Base-by-base conservation (phyloP, 331 rosid species). In the Prunus yedoensis region DNA sequence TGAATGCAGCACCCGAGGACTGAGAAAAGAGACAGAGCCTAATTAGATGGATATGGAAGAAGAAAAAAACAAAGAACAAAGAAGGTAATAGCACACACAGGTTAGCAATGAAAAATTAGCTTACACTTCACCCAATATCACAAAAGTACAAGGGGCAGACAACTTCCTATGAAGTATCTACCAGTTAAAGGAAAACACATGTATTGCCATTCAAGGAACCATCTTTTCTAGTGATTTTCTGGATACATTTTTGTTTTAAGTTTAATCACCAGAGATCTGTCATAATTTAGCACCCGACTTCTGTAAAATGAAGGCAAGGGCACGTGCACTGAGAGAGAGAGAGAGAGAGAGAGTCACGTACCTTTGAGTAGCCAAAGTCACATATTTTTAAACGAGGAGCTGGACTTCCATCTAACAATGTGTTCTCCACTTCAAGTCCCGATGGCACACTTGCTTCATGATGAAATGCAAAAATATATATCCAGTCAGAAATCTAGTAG, bases 301-400 rank as follows among this genome's bases (percentile, higher is more conserved):
- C 35, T 38, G 62, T 20, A 74, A 16, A 10, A 84, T 32, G 64
- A 70, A 66, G 32, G 63, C 12, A 17, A 3, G 13, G 8, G 23
- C 9, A 2, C 16, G 30, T 9, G 16, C 23, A 61, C 62, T 57
- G 61, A 41, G 46, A 66, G 18, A 25, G 41, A 66, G 18, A 20
- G 5, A 69, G n/a, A 67, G 73, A n/a, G 63, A 32, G 41, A 0
- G 2, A 35, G 8, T 35, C 41, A 0, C 49, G 67, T 84, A 90
- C 97, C 96, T 94, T 94, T 15, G 98, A 94, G 88, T 94, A 94
- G 70, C 98, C 98, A 77, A 94, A 94, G 82, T 94, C 98, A 71
- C 98, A 94, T 66, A 94, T 90, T 81, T 94, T 94, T 81, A 94
- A 81, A 56, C 95, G 98, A 27, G 97, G 98, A 54, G 95, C 93